A percentile compares a stretch with the other conserved stretches of the same genome.
phyloP scores from a whole-genome alignment of 208 protist genomes.

The Tritrichomonas foetus region DNA sequence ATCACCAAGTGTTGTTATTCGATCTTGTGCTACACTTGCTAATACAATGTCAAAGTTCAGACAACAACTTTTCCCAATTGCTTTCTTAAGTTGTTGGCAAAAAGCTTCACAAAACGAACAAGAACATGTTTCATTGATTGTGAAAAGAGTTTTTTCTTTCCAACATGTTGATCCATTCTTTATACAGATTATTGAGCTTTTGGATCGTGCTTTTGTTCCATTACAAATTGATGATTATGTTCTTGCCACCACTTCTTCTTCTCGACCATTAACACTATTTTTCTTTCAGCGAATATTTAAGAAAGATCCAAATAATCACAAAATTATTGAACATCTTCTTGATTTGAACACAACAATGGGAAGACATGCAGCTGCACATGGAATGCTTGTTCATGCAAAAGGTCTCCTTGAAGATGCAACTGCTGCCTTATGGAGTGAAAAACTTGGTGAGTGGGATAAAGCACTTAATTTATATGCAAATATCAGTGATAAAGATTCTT shows the following conservation, averaged over 20 bases:
- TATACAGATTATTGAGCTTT: not conserved
- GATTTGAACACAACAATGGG: conserved; percentile 13
- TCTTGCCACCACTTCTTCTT: not conserved
- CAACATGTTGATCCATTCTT: conserved; percentile 12
- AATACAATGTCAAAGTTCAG: not conserved
- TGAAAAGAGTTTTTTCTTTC: not conserved
- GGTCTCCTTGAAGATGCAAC: not conserved
- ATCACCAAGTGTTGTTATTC: not conserved
- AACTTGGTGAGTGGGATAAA: conserved; percentile 23
- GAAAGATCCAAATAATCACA: not conserved
- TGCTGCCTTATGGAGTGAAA: not conserved
- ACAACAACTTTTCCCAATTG: not conserved
- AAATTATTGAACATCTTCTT: not conserved
- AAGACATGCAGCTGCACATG: not conserved
- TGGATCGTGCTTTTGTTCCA: not conserved
- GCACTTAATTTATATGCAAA: not conserved
- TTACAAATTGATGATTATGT: not conserved
- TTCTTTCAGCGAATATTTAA: not conserved
- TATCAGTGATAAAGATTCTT: not conserved
- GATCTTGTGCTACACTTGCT: not conserved
- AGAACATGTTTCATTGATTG: not conserved
- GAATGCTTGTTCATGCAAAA: conserved; percentile 10
- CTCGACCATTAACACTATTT: not conserved
- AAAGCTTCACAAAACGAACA: not conserved
- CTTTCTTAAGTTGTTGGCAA: conserved; percentile 1